These are phyloP conservation scores for Ceratocystis albifundus DNA, from an alignment of 2,329 filamentous ascomycete genomes.

Conservation along the genomic window DNA sequence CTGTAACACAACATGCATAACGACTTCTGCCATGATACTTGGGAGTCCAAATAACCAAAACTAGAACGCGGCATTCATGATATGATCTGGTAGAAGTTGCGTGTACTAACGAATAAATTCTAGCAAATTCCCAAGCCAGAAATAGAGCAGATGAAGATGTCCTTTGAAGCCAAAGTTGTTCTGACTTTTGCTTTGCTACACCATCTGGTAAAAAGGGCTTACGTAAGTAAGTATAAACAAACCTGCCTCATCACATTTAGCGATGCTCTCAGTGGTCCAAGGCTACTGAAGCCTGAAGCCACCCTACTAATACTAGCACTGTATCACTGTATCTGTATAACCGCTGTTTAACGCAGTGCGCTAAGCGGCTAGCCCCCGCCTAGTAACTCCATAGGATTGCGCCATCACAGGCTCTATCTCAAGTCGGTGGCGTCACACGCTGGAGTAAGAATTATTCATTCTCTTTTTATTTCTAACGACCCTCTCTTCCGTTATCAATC, in stretches of 20 bases:
- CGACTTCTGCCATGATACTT: too few species aligned
- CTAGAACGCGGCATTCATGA: too few species aligned
- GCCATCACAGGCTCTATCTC: not conserved
- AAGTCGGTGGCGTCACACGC: slow-evolving; percentile 15
- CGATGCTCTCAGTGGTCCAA: not conserved
- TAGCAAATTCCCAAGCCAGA: too few species aligned
- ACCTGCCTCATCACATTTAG: not conserved
- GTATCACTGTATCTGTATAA: not conserved
- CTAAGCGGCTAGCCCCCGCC: not conserved
- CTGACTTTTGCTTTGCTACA: not conserved
- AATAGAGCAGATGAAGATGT: too few species aligned
- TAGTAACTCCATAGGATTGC: slow-evolving; percentile 1
- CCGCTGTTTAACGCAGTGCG: not conserved
- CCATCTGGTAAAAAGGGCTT: slow-evolving; percentile 12
- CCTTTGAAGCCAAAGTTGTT: too few species aligned
- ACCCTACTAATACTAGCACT: too few species aligned
- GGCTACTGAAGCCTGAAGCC: not conserved
- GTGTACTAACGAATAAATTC: too few species aligned
- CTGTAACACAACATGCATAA: not conserved
- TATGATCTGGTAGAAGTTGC: too few species aligned
- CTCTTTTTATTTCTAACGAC: not conserved
- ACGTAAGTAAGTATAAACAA: too few species aligned
- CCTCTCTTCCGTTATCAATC: slow-evolving; percentile 19
- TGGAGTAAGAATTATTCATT: not conserved
- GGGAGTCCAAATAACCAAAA: too few species aligned